Percentiles rank a stretch among this genome's conserved stretches.
Conservation (phyloP, 768 basidiomycete genomes). For the Phanerochaete sordida region DNA sequence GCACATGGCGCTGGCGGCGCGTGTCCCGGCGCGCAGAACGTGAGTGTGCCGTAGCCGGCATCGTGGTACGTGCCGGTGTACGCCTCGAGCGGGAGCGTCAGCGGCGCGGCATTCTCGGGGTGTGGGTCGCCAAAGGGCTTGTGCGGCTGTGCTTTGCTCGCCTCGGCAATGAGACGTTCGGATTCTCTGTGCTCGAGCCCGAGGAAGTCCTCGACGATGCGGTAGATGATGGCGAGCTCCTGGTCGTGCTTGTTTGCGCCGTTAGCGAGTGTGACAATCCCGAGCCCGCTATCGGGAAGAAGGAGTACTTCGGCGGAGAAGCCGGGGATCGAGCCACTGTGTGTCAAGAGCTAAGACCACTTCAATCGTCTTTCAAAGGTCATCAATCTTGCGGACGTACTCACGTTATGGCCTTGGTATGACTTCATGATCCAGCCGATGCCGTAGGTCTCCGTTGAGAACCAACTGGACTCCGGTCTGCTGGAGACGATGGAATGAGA, state of each 20-base stretch:
- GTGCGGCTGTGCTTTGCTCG: no score
- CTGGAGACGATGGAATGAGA: neutral
- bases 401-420: slow-evolving; percentile 12
- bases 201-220: slow-evolving; percentile 13
- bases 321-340: slow-evolving; percentile 33
- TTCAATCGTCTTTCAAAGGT: no score
- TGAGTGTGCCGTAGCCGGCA: no score
- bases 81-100: no score
- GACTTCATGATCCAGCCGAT: slow-evolving; percentile 10
- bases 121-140: no score
- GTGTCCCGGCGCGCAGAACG: no score
- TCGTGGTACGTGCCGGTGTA: no score
- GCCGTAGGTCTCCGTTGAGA: slow-evolving; percentile 5
- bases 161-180: no score
- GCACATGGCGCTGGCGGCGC: no score
- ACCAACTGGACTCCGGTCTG: neutral
- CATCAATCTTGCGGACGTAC: neutral
- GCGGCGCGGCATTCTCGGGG: no score
- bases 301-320: slow-evolving; percentile 28
- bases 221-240: slow-evolving; percentile 7
- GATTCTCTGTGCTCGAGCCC: no score
- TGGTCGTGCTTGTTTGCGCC: slow-evolving; percentile 8
- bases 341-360: no score
- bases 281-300: slow-evolving; percentile 33
- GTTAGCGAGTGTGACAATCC: slow-evolving; percentile 27